A percentile compares a stretch with the other conserved stretches of the same genome.
Conservation (phyloP, 2,329 filamentous ascomycete species). For the Dactylellina cionopaga region DNA sequence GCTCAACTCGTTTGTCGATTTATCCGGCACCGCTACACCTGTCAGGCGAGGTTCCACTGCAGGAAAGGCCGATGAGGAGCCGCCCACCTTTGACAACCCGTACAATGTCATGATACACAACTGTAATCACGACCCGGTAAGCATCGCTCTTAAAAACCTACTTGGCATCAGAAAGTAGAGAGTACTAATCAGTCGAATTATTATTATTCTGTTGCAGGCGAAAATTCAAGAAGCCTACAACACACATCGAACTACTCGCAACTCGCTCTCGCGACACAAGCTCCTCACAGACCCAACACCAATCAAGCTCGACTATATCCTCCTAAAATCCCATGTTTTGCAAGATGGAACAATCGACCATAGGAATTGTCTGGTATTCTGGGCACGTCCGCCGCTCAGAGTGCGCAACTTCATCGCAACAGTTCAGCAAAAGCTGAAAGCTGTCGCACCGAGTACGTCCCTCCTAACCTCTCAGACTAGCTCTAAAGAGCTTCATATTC, state of each 20-base stretch:
- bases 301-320: conserved; percentile 68
- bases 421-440: conserved; percentile 74
- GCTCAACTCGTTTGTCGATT: conserved; percentile 52
- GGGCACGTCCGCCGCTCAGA: conserved; percentile 81
- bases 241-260: conserved; percentile 77
- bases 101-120: conserved; percentile 77
- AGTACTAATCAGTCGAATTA: neutral
- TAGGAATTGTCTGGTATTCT: conserved; percentile 85
- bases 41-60: conserved; percentile 49
- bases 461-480: conserved; percentile 27
- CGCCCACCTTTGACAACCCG: conserved; percentile 69
- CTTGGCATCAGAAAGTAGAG: no score
- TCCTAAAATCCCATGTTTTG: conserved; percentile 63
- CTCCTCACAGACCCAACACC: conserved; percentile 82
- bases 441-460: conserved; percentile 74
- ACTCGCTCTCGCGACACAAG: conserved; percentile 77
- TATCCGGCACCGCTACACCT: conserved; percentile 50
- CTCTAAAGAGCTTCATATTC: conserved; percentile 4
- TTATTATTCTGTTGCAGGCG: conserved; percentile 61
- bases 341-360: conserved; percentile 66
- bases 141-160: conserved; percentile 55
- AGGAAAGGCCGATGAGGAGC: conserved; percentile 19
- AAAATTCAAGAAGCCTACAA: conserved; percentile 78
- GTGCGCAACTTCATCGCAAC: conserved; percentile 73
- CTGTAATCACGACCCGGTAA: conserved; percentile 74